Evolutionary conservation across 805 yeast genomes (phyloP).

Genomic region (Jamesozyma jinghongensis): DNA sequence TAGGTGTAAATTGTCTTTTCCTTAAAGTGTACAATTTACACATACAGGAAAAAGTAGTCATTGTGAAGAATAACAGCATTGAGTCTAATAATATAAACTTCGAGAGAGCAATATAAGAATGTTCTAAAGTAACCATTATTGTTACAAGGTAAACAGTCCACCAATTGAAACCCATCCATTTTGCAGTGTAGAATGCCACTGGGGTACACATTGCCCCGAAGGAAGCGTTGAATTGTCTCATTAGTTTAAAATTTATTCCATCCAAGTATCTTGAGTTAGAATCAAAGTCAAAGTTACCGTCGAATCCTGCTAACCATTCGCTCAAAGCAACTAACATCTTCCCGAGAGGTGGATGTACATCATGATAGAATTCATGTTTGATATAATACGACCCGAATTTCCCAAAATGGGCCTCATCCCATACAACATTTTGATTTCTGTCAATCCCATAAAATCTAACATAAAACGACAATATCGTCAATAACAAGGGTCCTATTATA

Average conservation of each 20-base stretch:
- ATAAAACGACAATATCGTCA: conserved; percentile 62
- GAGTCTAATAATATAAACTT: conserved; percentile 89
- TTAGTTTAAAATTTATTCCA: conserved; percentile 65
- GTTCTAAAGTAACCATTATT: conserved; percentile 72
- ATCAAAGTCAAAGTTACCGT: conserved; percentile 84
- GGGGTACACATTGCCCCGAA: conserved; percentile 84
- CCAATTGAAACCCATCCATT: conserved; percentile 62
- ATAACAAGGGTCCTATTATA: conserved; percentile 35
- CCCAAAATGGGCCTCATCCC: conserved; percentile 98
- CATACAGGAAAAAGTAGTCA: conserved; percentile 67
- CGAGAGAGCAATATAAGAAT: conserved; percentile 74
- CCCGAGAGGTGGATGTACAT: conserved; percentile 96
- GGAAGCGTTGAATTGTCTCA: conserved; percentile 81
- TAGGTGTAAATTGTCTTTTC: conserved; percentile 47
- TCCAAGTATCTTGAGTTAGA: conserved; percentile 74
- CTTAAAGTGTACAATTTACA: conserved; percentile 58
- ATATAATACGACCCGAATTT: conserved; percentile 90
- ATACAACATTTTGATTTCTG: conserved; percentile 66
- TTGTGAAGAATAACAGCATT: conserved; percentile 81
- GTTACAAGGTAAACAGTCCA: conserved; percentile 71
- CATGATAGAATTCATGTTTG: conserved; percentile 84
- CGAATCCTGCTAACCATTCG: conserved; percentile 78
- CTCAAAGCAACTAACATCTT: conserved; percentile 85
- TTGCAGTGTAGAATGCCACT: conserved; percentile 72
- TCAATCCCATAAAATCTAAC: conserved; percentile 72